A percentile compares a stretch with the other conserved stretches of the same genome.
phyloP scores from a whole-genome alignment of 306 rosid genomes.

The Psophocarpus tetragonolobus region DNA sequence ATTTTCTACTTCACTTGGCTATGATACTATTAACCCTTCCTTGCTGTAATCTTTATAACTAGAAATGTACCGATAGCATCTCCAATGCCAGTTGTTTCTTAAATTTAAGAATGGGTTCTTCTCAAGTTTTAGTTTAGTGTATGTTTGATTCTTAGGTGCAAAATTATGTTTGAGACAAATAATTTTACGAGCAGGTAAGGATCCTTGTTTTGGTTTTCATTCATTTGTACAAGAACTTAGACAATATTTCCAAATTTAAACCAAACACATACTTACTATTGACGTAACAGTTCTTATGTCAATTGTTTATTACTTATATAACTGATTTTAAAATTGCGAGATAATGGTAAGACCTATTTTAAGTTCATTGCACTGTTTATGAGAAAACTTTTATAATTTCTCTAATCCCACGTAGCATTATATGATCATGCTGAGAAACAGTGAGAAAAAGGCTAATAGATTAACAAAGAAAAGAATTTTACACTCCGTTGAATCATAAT shows the following conservation, averaged over 20 bases:
- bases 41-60: slow-evolving; percentile 2
- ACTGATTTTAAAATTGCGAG: neutral
- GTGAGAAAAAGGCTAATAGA: no score
- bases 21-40: slow-evolving; percentile 2
- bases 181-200: no score
- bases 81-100: neutral
- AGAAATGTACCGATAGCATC: neutral
- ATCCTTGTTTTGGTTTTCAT: no score
- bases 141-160: no score
- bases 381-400: neutral
- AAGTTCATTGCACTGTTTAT: neutral
- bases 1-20: slow-evolving; percentile 28
- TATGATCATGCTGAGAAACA: neutral
- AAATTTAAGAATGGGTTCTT: neutral
- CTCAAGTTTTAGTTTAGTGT: no score
- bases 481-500: no score
- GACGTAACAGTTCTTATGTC: neutral
- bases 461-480: no score
- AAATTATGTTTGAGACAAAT: no score
- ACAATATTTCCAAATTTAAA: no score
- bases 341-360: neutral
- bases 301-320: no score
- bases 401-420: neutral
- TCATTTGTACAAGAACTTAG: no score
- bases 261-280: no score